Percentiles rank a stretch among this genome's conserved stretches.
phyloP scores from a whole-genome alignment of 257 asterid species.

The Fraxinus excelsior region DNA sequence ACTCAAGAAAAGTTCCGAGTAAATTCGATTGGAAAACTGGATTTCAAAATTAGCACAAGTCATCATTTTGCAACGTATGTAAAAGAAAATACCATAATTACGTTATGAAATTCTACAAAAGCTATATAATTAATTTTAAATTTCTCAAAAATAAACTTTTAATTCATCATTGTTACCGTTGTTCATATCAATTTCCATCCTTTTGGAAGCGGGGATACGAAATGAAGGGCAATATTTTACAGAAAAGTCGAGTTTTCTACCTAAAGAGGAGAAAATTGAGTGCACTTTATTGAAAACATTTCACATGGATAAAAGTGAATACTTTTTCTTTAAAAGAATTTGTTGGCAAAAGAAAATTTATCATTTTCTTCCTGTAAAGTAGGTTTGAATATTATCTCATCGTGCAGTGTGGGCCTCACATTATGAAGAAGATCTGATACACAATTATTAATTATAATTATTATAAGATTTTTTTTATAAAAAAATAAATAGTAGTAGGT shows the following conservation, averaged over 20 bases:
- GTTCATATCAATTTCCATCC: not conserved
- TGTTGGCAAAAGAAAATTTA: not conserved
- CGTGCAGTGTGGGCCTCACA: not conserved
- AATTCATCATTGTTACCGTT: not conserved
- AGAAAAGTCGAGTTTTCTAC: not conserved
- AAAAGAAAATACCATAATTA: too few relatives aligned
- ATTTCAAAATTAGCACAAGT: too few relatives aligned
- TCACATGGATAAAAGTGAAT: not conserved
- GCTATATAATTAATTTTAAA: not conserved
- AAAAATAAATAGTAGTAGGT: too few relatives aligned
- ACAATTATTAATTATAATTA: too few relatives aligned
- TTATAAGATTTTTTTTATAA: too few relatives aligned
- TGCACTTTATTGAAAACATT: not conserved
- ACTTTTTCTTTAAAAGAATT: not conserved
- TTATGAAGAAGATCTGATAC: not conserved
- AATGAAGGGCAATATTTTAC: not conserved
- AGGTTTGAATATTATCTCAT: not conserved
- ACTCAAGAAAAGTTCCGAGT: too few relatives aligned
- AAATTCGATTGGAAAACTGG: too few relatives aligned
- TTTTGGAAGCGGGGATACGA: not conserved
- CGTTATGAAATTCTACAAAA: too few relatives aligned
- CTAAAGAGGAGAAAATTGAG: not conserved
- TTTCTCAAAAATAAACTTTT: too few relatives aligned
- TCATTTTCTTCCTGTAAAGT: conserved; percentile 1
- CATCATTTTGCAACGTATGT: too few relatives aligned